Conservation (phyloP, 805 yeast genomes). For the Tetrapisispora namnaoensis region DNA sequence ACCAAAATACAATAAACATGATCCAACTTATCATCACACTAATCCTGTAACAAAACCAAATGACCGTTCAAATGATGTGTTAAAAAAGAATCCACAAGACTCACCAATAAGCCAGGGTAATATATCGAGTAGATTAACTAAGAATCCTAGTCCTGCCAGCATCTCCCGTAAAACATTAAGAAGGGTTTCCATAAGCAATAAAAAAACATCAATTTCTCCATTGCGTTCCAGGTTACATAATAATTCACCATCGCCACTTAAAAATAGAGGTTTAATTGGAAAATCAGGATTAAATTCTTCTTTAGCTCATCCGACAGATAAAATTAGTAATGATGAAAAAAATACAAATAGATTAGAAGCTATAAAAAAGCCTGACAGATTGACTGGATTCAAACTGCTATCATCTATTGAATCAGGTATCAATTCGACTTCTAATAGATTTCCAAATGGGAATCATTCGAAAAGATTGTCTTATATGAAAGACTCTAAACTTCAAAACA, state of each 20-base stretch:
- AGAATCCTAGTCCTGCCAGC: not conserved
- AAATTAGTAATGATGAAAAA: not conserved
- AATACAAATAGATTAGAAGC: not conserved
- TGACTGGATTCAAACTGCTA: conserved; percentile 24
- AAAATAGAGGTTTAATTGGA: not conserved
- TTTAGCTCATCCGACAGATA: not conserved
- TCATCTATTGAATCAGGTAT: conserved; percentile 16
- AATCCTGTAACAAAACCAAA: not conserved
- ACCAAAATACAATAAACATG: conserved; percentile 4
- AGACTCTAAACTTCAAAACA: not conserved
- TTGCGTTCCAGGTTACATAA: not conserved
- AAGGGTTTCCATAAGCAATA: not conserved
- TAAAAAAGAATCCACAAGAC: not conserved
- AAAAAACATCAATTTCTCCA: not conserved
- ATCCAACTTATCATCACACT: not conserved
- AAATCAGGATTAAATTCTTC: not conserved
- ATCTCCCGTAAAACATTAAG: not conserved
- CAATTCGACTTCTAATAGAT: not conserved
- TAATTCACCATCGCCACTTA: not conserved
- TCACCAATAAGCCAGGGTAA: not conserved
- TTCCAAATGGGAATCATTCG: not conserved
- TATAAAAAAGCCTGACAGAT: conserved; percentile 12
- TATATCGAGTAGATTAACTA: not conserved
- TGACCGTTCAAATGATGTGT: not conserved
- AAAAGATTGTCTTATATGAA: conserved; percentile 1